Conservation (phyloP, 768 basidiomycete genomes). For the Trametes coccinea region DNA sequence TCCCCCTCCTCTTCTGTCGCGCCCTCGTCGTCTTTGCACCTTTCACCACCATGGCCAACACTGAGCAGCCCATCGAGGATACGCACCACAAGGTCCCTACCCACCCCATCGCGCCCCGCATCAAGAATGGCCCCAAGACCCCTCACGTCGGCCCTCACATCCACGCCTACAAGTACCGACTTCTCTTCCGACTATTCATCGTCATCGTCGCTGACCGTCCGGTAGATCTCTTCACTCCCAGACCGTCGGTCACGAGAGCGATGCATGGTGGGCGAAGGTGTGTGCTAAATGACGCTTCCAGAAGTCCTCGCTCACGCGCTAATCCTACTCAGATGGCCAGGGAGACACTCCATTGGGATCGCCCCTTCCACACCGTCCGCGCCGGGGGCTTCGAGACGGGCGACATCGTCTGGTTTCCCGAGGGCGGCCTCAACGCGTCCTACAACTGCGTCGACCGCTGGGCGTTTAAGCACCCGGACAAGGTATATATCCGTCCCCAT, state of each 20-base stretch:
- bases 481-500: conserved; percentile 39
- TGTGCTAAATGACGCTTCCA: conserved; percentile 10
- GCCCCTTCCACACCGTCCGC: conserved; percentile 85
- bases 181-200: conserved; percentile 24
- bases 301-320: neutral
- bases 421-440: conserved; percentile 87
- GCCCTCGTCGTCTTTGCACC: neutral
- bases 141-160: conserved; percentile 83
- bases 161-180: conserved; percentile 55
- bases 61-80: conserved; percentile 22
- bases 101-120: conserved; percentile 77
- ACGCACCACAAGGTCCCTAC: conserved; percentile 33
- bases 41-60: conserved; percentile 25
- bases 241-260: conserved; percentile 75
- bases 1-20: neutral
- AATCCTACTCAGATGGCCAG: conserved; percentile 54
- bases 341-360: conserved; percentile 82
- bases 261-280: conserved; percentile 89
- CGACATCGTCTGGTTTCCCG: conserved; percentile 95
- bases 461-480: conserved; percentile 88
- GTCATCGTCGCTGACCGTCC: conserved; percentile 9
- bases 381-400: conserved; percentile 82
- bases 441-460: conserved; percentile 99
- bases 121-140: conserved; percentile 59
- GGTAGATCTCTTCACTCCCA: conserved; percentile 50